Conservation (phyloP, 495 filamentous ascomycete species). For the Lepidopterella palustris region DNA sequence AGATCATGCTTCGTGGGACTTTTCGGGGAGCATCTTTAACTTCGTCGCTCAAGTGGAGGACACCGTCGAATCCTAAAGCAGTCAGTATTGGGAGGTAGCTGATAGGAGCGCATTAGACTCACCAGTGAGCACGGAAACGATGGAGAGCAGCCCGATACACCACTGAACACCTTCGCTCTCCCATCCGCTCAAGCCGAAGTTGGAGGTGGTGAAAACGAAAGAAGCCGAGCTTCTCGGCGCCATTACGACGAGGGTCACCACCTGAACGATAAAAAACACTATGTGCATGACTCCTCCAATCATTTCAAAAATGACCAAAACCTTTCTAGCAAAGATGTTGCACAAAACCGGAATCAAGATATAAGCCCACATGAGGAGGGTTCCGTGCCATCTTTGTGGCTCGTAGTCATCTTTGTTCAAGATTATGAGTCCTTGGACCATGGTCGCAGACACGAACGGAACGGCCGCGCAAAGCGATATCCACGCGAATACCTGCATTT, state of each 20-base stretch:
- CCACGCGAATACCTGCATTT: slow-evolving; percentile 21
- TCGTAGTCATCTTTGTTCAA: slow-evolving; percentile 23
- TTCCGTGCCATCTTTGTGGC: slow-evolving; percentile 24
- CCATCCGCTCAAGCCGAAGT: slow-evolving; percentile 23
- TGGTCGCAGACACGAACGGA: slow-evolving; percentile 20
- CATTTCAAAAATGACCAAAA: slow-evolving; percentile 24
- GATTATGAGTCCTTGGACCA: slow-evolving; percentile 19
- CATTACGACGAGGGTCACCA: slow-evolving; percentile 17
- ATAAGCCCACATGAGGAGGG: slow-evolving; percentile 26
- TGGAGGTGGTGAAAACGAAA: slow-evolving; percentile 21
- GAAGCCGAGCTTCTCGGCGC: slow-evolving; percentile 16
- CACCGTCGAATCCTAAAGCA: slow-evolving; percentile 22
- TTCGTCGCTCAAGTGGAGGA: slow-evolving; percentile 29
- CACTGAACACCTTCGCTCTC: slow-evolving; percentile 15
- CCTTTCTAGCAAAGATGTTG: slow-evolving; percentile 24
- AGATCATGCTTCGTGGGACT: slow-evolving; percentile 26
- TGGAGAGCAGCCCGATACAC: slow-evolving; percentile 19
- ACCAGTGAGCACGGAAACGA: slow-evolving; percentile 20
- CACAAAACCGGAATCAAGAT: slow-evolving; percentile 12
- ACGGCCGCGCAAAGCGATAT: slow-evolving; percentile 19
- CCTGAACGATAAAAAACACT: slow-evolving; percentile 23
- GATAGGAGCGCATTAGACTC: background rate
- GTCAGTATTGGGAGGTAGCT: background rate
- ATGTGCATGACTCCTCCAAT: slow-evolving; percentile 24
- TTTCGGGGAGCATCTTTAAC: slow-evolving; percentile 16